Evolutionary conservation across 1,139 yeast genomes (phyloP).

Genomic region (Geotrichum phurueaensis): DNA sequence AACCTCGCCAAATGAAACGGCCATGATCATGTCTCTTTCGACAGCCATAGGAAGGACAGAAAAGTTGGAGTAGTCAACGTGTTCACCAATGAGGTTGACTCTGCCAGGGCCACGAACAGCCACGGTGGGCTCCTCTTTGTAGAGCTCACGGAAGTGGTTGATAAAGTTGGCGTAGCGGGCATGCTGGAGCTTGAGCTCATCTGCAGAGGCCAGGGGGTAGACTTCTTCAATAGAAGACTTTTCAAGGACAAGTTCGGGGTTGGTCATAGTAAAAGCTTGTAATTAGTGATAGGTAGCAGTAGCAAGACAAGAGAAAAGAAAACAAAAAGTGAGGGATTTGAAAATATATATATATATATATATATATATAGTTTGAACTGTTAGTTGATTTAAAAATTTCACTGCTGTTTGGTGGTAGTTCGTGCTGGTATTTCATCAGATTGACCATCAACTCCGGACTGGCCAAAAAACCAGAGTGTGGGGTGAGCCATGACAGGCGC

Average conservation of each 20-base stretch:
- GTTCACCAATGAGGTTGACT: constrained; percentile 71
- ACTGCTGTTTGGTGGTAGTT: neutral
- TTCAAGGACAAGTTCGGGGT: constrained; percentile 8
- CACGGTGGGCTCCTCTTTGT: constrained; percentile 37
- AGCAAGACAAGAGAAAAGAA: neutral
- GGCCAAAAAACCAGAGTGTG: neutral
- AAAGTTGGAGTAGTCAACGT: constrained; percentile 63
- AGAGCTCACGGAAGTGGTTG: neutral
- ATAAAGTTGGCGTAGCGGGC: constrained; percentile 8
- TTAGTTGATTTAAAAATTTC: neutral
- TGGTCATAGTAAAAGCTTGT: neutral
- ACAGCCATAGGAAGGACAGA: constrained; percentile 75
- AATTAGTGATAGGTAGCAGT: neutral
- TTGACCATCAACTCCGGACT: neutral
- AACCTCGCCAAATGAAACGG: constrained; percentile 34
- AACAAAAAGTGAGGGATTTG: neutral
- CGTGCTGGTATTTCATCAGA: neutral
- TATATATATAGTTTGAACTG: neutral
- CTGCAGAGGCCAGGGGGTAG: constrained; percentile 12
- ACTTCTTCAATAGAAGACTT: constrained; percentile 6
- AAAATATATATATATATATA: neutral
- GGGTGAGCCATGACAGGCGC: neutral
- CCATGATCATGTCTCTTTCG: constrained; percentile 57
- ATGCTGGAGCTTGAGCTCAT: constrained; percentile 7
- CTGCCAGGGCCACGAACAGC: constrained; percentile 66